Evolutionary conservation across 352 stramenopile species (phyloP), one percentile per base, ranked within the genome.

Genomic region (Salisapilia sapeloensis): DNA sequence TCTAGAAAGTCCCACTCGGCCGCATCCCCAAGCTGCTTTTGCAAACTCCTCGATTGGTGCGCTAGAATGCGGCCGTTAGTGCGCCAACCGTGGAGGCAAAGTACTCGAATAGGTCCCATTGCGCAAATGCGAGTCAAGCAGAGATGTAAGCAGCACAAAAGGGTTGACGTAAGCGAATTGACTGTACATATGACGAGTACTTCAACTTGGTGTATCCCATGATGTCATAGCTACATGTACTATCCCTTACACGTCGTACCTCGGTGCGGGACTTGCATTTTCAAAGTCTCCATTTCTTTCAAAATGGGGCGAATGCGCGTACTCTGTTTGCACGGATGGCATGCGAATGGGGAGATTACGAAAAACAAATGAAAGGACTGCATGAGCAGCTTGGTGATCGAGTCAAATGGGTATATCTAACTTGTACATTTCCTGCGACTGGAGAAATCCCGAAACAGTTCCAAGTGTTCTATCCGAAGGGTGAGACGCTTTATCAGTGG

Each of bases 1-100:
- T 87, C 65, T 18, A 87, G 44, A 32, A 70, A 84, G 27, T 78
- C 48, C 35, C 78, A 84, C 47, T 83, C 72, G 29, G 60, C 53
- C 19, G 51, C 46, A 19, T 60, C 51, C 4, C 63, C 72, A 19
- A 87, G 43, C n/a, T 53, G 62, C 2, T 67, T 42, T 16, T 59
- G 65, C 13, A 87, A 35, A 0, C 60, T 61, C 10, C 55, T 59
- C 4, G 49, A 66, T 46, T 87, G 72, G 38, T 54, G 58, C 38
- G 67, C 37, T 67, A 87, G 84, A 26, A 87, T 61, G 38, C 70
- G 59, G 23, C 30, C 24, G 30, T 87, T 87, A 4, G 65, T 82
- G 24, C 67, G 71, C 40, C 67, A 67, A 27, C 71, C 71, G 29
- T 84, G 72, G 4, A 85, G 53, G 36, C 66, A 85, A 23, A 85